phyloP scores from a whole-genome alignment of 202 grass and related monocot genomes.

The Zoysia matrella region DNA sequence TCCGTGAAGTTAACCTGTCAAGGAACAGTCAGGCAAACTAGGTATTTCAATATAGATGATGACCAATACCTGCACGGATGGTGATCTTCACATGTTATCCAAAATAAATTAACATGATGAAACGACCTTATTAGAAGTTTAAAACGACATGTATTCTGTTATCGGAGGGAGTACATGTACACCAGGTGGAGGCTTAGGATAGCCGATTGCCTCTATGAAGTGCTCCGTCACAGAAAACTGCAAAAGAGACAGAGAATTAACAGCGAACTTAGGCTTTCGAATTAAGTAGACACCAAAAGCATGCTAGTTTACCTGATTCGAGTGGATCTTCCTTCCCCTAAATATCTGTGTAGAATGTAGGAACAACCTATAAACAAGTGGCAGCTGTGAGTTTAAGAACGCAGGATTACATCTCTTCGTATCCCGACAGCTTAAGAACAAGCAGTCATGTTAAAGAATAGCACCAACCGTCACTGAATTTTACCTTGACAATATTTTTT shows the following conservation, averaged over 20 bases:
- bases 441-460: constrained; percentile 17
- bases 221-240: constrained; percentile 43
- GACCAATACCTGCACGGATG: no score
- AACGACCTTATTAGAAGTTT: background rate
- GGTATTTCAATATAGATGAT: no score
- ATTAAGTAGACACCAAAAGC: constrained; percentile 19
- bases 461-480: constrained; percentile 19
- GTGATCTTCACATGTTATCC: background rate
- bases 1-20: constrained; percentile 88
- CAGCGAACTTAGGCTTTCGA: constrained; percentile 18
- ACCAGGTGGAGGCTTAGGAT: constrained; percentile 72
- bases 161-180: constrained; percentile 9
- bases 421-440: background rate
- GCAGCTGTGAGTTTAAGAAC: constrained; percentile 14
- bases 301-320: constrained; percentile 78
- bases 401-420: no score
- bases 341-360: constrained; percentile 91
- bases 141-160: no score
- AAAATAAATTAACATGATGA: constrained; percentile 17
- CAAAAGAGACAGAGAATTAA: constrained; percentile 28
- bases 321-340: constrained; percentile 86
- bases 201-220: constrained; percentile 80
- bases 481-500: constrained; percentile 73
- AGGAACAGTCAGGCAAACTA: no score
- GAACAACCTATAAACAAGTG: constrained; percentile 76